These are phyloP conservation scores for Suillus lakei DNA, from an alignment of 768 basidiomycete species.

Conservation along the genomic window DNA sequence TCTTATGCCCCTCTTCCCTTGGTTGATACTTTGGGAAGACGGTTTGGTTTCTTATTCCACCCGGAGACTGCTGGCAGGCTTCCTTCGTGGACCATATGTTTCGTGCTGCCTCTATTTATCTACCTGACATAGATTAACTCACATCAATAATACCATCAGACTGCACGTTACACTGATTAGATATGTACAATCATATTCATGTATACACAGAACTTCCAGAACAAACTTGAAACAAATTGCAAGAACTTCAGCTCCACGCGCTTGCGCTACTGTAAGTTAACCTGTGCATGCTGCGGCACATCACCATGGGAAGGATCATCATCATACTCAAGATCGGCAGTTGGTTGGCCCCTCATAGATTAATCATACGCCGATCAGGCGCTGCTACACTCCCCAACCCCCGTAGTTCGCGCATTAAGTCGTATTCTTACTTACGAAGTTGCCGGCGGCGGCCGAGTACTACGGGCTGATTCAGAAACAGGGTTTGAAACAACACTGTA, in stretches of 20 bases:
- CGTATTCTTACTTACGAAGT: background rate
- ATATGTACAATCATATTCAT: conserved; percentile 8
- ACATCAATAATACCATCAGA: conserved; percentile 3
- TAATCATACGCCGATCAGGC: background rate
- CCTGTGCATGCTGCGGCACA: background rate
- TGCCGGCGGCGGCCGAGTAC: background rate
- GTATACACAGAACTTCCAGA: background rate
- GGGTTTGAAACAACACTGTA: background rate
- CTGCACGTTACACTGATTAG: conserved; percentile 1
- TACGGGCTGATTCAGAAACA: background rate
- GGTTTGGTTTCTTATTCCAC: background rate
- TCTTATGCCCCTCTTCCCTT: background rate
- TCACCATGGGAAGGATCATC: background rate
- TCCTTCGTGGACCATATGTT: background rate
- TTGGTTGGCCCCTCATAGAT: background rate
- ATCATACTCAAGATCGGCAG: background rate
- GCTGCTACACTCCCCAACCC: background rate
- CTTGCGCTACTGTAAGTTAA: background rate
- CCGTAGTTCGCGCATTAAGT: background rate
- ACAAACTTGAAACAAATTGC: background rate
- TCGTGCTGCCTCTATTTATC: background rate
- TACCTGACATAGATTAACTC: background rate
- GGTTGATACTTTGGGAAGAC: background rate
- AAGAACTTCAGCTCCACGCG: background rate
- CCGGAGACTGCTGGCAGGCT: background rate